A percentile compares a stretch with the other conserved stretches of the same genome.
These are phyloP conservation scores for Erysimum cheiri DNA, from an alignment of 441 rosid species.

Conservation along the genomic window DNA sequence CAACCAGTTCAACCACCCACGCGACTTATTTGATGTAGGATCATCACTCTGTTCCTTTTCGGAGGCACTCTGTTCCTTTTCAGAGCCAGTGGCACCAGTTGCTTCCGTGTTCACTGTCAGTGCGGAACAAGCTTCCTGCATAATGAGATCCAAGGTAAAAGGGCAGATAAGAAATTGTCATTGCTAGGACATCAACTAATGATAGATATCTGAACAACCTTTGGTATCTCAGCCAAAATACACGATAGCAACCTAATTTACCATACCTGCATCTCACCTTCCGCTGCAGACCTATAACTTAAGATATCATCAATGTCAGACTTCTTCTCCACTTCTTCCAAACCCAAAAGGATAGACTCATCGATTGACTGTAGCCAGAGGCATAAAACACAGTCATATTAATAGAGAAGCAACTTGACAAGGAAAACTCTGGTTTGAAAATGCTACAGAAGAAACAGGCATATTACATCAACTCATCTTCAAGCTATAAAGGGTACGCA, in stretches of 20 bases:
- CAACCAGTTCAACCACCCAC: constrained; percentile 98
- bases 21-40: constrained; percentile 63
- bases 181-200: constrained; percentile 19
- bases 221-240: constrained; percentile 19
- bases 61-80: constrained; percentile 55
- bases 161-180: constrained; percentile 24
- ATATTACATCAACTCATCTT: constrained; percentile 23
- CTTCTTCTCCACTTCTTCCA: constrained; percentile 96
- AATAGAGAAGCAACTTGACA: constrained; percentile 28
- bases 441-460: constrained; percentile 12
- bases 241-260: constrained; percentile 32
- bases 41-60: constrained; percentile 71
- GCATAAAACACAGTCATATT: constrained; percentile 31
- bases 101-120: constrained; percentile 45
- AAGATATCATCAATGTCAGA: constrained; percentile 86
- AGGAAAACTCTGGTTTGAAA: constrained; percentile 17
- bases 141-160: constrained; percentile 37
- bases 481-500: constrained; percentile 9
- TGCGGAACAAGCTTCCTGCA: constrained; percentile 63
- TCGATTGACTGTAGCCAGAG: constrained; percentile 64
- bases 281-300: constrained; percentile 86
- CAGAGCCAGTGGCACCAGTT: constrained; percentile 48
- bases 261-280: constrained; percentile 83
- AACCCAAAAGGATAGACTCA: constrained; percentile 64
- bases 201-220: constrained; percentile 32